These are phyloP conservation scores for Sporothrix variecibatus DNA, from an alignment of 2,329 filamentous ascomycete species.

Conservation along the genomic window DNA sequence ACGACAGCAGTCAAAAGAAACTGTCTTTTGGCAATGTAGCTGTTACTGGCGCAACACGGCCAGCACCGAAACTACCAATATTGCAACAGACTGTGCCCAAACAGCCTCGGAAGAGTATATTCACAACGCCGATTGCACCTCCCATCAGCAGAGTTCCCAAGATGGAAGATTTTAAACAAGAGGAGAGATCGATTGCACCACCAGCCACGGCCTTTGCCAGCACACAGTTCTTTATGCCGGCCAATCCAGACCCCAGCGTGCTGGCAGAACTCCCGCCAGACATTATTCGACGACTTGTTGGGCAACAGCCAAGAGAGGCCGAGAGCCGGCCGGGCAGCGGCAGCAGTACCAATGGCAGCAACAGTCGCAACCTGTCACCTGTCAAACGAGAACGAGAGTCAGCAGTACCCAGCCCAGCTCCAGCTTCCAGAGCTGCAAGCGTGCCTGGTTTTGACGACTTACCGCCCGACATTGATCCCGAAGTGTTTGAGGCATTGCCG, in stretches of 20 bases:
- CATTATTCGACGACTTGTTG: constrained; percentile 74
- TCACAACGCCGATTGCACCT: constrained; percentile 9
- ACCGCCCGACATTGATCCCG: constrained; percentile 80
- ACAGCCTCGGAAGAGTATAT: constrained; percentile 9
- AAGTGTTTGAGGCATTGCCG: constrained; percentile 80
- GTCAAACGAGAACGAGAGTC: constrained; percentile 35
- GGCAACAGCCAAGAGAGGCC: constrained; percentile 45
- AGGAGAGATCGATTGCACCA: constrained; percentile 32
- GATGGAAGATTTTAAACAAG: neutral
- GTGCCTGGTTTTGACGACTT: constrained; percentile 40
- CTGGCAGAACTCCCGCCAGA: constrained; percentile 81
- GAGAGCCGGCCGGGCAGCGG: constrained; percentile 16
- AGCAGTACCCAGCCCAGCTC: constrained; percentile 40
- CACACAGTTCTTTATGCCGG: constrained; percentile 89
- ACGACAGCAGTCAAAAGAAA: constrained; percentile 75
- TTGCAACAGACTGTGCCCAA: neutral
- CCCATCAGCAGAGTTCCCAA: neutral
- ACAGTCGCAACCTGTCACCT: constrained; percentile 33
- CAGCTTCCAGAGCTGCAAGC: neutral
- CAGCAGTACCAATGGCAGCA: constrained; percentile 24
- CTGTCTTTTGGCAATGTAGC: constrained; percentile 65
- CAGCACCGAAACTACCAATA: neutral
- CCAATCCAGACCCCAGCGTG: constrained; percentile 77
- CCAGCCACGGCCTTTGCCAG: constrained; percentile 48
- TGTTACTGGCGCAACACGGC: neutral